Evolutionary conservation across 192 early-diverging fungal species (phyloP).

Genomic region (Umbelopsis vinacea): DNA sequence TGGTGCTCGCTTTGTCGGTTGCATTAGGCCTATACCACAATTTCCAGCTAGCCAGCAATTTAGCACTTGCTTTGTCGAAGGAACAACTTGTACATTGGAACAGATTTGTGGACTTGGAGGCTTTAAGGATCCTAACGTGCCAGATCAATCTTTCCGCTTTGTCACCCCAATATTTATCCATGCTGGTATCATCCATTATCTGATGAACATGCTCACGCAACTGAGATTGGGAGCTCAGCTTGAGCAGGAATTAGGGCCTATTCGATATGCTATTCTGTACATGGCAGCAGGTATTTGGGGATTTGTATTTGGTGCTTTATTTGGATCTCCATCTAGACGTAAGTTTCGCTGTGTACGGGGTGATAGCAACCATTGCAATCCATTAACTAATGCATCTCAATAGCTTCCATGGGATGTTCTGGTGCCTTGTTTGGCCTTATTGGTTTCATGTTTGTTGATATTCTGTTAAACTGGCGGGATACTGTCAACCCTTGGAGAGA

Average conservation of each 20-base stretch:
- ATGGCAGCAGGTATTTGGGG: constrained; percentile 74
- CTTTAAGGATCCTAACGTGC: constrained; percentile 43
- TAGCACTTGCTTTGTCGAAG: constrained; percentile 8
- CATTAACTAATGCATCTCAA: not conserved
- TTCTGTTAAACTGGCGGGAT: constrained; percentile 77
- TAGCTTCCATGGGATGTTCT: constrained; percentile 64
- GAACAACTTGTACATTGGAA: constrained; percentile 54
- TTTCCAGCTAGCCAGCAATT: constrained; percentile 30
- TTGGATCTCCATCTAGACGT: constrained; percentile 30
- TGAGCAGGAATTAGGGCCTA: constrained; percentile 78
- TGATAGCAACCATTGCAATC: not conserved
- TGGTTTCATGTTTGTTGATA: constrained; percentile 76
- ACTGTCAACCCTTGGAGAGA: constrained; percentile 69
- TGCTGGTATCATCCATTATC: constrained; percentile 77
- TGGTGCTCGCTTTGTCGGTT: constrained; percentile 81
- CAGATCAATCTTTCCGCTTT: constrained; percentile 84
- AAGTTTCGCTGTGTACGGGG: not conserved
- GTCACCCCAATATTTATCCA: constrained; percentile 84
- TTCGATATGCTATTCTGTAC: constrained; percentile 68
- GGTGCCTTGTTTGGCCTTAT: constrained; percentile 74
- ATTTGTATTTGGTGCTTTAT: constrained; percentile 80
- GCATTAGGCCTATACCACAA: constrained; percentile 62
- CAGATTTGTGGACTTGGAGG: constrained; percentile 67
- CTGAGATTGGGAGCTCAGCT: constrained; percentile 70
- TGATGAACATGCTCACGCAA: constrained; percentile 79